These are phyloP conservation scores for Diaporthe velutina DNA, from an alignment of 2,329 filamentous ascomycete genomes.

Conservation along the genomic window DNA sequence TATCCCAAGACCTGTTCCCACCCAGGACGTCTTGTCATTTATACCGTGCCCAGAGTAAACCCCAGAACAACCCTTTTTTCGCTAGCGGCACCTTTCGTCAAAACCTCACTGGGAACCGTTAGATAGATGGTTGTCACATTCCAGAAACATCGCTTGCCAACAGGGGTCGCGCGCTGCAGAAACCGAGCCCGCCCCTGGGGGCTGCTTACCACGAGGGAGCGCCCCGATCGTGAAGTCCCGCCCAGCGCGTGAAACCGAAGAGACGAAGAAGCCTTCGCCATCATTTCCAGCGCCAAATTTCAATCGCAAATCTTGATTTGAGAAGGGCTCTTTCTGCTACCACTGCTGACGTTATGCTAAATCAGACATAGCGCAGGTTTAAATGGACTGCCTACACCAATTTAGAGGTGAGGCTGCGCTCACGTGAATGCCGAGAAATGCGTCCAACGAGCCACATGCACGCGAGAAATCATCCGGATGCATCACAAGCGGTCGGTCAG, in stretches of 20 bases:
- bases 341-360: constrained; percentile 29
- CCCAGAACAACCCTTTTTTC: constrained; percentile 87
- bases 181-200: not conserved
- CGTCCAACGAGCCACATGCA: constrained; percentile 1
- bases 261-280: constrained; percentile 24
- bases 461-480: not conserved
- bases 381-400: constrained; percentile 6
- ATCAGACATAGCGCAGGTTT: constrained; percentile 31
- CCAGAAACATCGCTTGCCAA: constrained; percentile 7
- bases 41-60: constrained; percentile 84
- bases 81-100: constrained; percentile 91
- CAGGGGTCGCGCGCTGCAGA: constrained; percentile 17
- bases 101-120: constrained; percentile 83
- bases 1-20: constrained; percentile 85
- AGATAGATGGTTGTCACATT: constrained; percentile 96
- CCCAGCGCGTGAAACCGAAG: not conserved
- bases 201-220: constrained; percentile 9
- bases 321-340: constrained; percentile 7
- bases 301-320: constrained; percentile 23
- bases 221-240: constrained; percentile 29
- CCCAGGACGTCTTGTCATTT: constrained; percentile 92
- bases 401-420: not conserved
- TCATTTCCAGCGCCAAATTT: constrained; percentile 26
- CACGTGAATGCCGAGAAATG: constrained; percentile 3
- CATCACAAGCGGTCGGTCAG: constrained; percentile 3